phyloP scores from a whole-genome alignment of 352 stramenopile genomes.

The Lagenidium giganteum region DNA sequence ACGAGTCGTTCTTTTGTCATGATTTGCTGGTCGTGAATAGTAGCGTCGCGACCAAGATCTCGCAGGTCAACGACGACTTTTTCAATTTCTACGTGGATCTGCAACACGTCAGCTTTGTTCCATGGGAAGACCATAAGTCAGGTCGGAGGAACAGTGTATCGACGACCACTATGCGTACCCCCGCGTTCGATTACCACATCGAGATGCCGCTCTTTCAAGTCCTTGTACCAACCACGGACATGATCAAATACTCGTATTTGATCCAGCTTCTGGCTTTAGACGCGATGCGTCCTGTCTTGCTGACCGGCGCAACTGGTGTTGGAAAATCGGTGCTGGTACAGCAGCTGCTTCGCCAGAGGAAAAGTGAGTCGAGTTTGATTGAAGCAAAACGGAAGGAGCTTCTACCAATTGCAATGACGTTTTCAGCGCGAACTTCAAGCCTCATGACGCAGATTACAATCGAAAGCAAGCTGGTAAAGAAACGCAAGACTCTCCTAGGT shows the following conservation, averaged over 20 bases:
- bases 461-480: conserved; percentile 89
- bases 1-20: conserved; percentile 41
- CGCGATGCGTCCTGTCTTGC: conserved; percentile 65
- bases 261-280: conserved; percentile 47
- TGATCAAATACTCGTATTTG: conserved; percentile 62
- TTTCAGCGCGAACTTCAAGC: conserved; percentile 86
- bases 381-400: conserved; percentile 19
- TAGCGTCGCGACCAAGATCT: conserved; percentile 44
- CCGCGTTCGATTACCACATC: conserved; percentile 9
- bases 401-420: conserved; percentile 61
- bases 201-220: conserved; percentile 39
- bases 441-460: conserved; percentile 78
- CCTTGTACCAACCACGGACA: conserved; percentile 58
- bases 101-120: conserved; percentile 50
- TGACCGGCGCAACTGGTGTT: conserved; percentile 86
- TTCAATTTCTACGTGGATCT: conserved; percentile 74
- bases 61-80: conserved; percentile 43
- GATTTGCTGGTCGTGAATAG: conserved; percentile 49
- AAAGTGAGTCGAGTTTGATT: too few species aligned
- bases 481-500: conserved; percentile 89
- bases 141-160: too few species aligned
- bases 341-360: conserved; percentile 36
- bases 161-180: background rate
- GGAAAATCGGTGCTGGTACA: conserved; percentile 87
- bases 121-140: conserved; percentile 44